phyloP scores from a whole-genome alignment of 805 yeast genomes.

The Zygosaccharomyces rouxii region DNA sequence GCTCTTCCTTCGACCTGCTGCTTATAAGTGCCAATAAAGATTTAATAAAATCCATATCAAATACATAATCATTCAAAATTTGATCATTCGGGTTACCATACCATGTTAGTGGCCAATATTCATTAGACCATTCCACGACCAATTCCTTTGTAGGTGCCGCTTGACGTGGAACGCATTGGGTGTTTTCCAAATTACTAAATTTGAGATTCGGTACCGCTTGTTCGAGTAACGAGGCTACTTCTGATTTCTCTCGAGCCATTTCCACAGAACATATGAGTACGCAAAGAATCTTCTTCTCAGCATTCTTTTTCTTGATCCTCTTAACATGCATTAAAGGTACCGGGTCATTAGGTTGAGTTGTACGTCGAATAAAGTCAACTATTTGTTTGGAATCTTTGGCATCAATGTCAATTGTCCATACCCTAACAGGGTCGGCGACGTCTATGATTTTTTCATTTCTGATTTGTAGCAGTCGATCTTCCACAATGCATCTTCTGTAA shows the following conservation, averaged over 20 bases:
- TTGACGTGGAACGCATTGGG: slow-evolving; percentile 47
- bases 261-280: slow-evolving; percentile 47
- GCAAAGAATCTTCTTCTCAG: slow-evolving; percentile 25
- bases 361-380: slow-evolving; percentile 28
- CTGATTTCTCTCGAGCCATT: slow-evolving; percentile 28
- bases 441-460: slow-evolving; percentile 24
- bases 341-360: slow-evolving; percentile 28
- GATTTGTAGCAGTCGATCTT: slow-evolving; percentile 45
- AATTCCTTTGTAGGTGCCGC: slow-evolving; percentile 72
- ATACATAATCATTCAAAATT: slow-evolving; percentile 49
- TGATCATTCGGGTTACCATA: slow-evolving; percentile 84
- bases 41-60: slow-evolving; percentile 45
- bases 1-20: slow-evolving; percentile 21
- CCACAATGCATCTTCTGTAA: slow-evolving; percentile 42
- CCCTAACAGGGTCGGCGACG: slow-evolving; percentile 32
- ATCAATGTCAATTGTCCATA: slow-evolving; percentile 47
- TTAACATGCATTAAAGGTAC: slow-evolving; percentile 42
- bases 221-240: slow-evolving; percentile 23
- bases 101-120: slow-evolving; percentile 90
- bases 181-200: slow-evolving; percentile 19
- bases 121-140: slow-evolving; percentile 57
- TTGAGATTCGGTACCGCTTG: slow-evolving; percentile 11
- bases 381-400: slow-evolving; percentile 35
- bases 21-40: slow-evolving; percentile 32
- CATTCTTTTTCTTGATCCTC: slow-evolving; percentile 43